A percentile compares a stretch with the other conserved stretches of the same genome.
These are phyloP conservation scores for Moesziomyces parantarcticus DNA, from an alignment of 1,284 basidiomycete species.

Conservation along the genomic window DNA sequence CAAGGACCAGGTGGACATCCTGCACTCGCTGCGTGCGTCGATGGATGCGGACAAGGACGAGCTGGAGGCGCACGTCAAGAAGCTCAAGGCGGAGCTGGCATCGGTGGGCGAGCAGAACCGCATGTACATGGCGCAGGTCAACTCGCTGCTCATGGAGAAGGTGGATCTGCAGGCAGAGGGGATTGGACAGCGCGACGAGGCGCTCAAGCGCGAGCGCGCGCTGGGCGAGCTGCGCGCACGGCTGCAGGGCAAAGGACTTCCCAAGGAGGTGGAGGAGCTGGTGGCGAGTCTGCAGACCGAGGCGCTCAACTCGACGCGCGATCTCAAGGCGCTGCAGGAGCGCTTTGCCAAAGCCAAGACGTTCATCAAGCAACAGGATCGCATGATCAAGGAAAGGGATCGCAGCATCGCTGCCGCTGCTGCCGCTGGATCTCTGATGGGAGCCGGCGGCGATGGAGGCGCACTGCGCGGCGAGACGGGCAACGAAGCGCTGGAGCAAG, in stretches of 20 bases:
- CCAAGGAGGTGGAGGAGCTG: slow-evolving; percentile 81
- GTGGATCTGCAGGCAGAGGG: slow-evolving; percentile 78
- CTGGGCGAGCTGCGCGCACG: slow-evolving; percentile 72
- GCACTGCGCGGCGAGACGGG: slow-evolving; percentile 10
- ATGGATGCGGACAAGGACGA: slow-evolving; percentile 86
- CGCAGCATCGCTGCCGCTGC: slow-evolving; percentile 31
- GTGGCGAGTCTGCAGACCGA: slow-evolving; percentile 82
- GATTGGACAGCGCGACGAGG: slow-evolving; percentile 61
- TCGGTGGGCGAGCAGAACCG: slow-evolving; percentile 83
- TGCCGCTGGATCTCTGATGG: slow-evolving; percentile 18
- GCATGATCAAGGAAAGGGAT: slow-evolving; percentile 60
- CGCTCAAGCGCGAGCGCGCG: slow-evolving; percentile 48
- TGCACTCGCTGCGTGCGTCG: slow-evolving; percentile 82
- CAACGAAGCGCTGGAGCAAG: slow-evolving; percentile 33
- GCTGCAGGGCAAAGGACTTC: slow-evolving; percentile 72
- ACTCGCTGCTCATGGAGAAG: slow-evolving; percentile 83
- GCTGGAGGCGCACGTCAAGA: slow-evolving; percentile 77
- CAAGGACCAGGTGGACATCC: slow-evolving; percentile 72
- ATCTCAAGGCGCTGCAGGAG: slow-evolving; percentile 78
- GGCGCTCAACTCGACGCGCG: slow-evolving; percentile 77
- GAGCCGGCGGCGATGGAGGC: slow-evolving; percentile 5
- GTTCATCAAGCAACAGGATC: slow-evolving; percentile 91
- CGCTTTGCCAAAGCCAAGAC: slow-evolving; percentile 85
- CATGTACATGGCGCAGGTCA: slow-evolving; percentile 81
- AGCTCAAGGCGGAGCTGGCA: slow-evolving; percentile 77